Conservation (phyloP, 225 moss, liverwort and hornwort species). For the Anthoceros angustus region DNA sequence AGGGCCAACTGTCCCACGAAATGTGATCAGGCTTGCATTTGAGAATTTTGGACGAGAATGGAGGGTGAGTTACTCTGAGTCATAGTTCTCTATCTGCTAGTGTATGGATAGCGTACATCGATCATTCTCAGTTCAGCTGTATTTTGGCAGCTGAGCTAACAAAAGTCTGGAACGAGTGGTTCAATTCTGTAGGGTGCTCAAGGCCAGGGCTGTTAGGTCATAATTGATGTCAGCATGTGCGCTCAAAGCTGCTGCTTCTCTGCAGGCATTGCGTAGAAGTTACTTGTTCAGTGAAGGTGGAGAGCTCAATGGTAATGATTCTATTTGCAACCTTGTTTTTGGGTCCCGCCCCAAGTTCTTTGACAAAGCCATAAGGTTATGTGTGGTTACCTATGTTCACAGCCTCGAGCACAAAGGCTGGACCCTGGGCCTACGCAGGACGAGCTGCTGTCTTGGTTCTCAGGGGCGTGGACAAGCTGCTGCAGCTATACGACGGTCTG, state of each 20-base stretch:
- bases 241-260: background rate
- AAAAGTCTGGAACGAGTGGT: background rate
- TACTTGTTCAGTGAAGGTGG: constrained; percentile 37
- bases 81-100: too few relatives aligned
- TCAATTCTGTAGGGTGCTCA: background rate
- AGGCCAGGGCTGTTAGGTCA: background rate
- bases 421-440: constrained; percentile 47
- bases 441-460: constrained; percentile 61
- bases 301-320: constrained; percentile 32
- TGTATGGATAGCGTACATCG: background rate
- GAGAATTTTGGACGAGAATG: constrained; percentile 96
- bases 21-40: constrained; percentile 44
- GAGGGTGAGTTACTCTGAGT: constrained; percentile 26
- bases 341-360: too few relatives aligned
- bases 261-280: constrained; percentile 77
- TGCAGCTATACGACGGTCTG: constrained; percentile 59
- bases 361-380: background rate
- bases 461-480: constrained; percentile 66
- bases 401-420: constrained; percentile 31
- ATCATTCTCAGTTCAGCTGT: background rate
- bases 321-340: background rate
- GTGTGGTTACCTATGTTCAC: constrained; percentile 9
- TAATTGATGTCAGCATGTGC: too few relatives aligned
- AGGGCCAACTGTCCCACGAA: constrained; percentile 55
- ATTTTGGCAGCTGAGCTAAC: background rate